These are phyloP conservation scores for Aspergillus sp. DNA, from an alignment of 2,329 filamentous ascomycete genomes.

Conservation along the genomic window DNA sequence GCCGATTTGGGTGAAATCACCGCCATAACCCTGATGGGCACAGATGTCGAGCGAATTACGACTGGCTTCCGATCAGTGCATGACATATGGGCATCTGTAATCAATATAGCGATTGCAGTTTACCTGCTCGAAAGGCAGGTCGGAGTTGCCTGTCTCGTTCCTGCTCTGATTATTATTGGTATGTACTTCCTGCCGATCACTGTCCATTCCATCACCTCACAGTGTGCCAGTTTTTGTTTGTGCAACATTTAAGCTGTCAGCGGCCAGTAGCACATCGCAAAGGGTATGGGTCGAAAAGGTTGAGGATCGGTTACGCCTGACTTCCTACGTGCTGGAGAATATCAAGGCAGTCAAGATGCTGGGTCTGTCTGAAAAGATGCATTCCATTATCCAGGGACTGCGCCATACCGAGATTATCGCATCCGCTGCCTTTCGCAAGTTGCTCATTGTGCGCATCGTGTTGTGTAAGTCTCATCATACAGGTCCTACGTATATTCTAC, in stretches of 20 bases:
- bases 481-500: too few relatives aligned
- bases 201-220: too few relatives aligned
- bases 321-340: slow-evolving; percentile 43
- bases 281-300: slow-evolving; percentile 48
- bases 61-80: slow-evolving; percentile 39
- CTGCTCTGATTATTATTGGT: slow-evolving; percentile 40
- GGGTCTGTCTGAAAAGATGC: slow-evolving; percentile 40
- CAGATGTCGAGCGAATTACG: slow-evolving; percentile 42
- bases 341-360: slow-evolving; percentile 52
- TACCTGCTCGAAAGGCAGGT: slow-evolving; percentile 39
- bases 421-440: slow-evolving; percentile 37
- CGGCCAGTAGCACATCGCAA: slow-evolving; percentile 27
- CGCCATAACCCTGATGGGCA: slow-evolving; percentile 43
- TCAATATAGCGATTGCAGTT: slow-evolving; percentile 44
- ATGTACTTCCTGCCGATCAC: too few relatives aligned
- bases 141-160: slow-evolving; percentile 40
- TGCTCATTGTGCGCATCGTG: slow-evolving; percentile 37
- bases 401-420: slow-evolving; percentile 37
- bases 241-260: too few relatives aligned
- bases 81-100: slow-evolving; percentile 42
- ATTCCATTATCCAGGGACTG: slow-evolving; percentile 33
- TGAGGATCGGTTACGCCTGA: slow-evolving; percentile 47
- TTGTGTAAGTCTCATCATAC: slow-evolving; percentile 21
- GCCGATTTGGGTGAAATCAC: slow-evolving; percentile 31
- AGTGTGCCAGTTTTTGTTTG: slow-evolving; percentile 4